Base-by-base conservation (phyloP, 2,329 filamentous ascomycete species). In the Verruconis gallopava region DNA sequence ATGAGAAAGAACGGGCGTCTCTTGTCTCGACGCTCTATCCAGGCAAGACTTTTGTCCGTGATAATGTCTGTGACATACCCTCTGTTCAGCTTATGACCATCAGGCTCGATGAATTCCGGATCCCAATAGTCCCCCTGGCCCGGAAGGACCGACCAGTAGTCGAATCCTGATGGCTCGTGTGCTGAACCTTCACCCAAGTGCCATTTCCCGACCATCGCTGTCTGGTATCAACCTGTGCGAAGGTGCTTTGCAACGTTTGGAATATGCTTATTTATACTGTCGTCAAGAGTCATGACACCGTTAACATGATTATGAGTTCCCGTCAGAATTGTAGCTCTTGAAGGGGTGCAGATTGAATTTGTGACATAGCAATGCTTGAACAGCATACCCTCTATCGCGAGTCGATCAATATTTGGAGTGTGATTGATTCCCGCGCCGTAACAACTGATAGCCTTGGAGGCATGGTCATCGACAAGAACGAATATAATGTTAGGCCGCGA, bases 391-490 rank as follows among this genome's bases (percentile, higher is more conserved):
- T 71, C 67, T 1, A 50, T 55, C 0, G 68, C 69, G 3, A 72
- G 48, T 0, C 68, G 60, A 48, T 72, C 68, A 15, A 73, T 55
- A 47, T 72, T 66, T 4, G 69, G 68, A 1, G 69, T 72, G 39
- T 60, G 43, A 49, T 72, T 72, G 50, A 73, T 71, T 3, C 63
- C 65, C 1, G 67, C 65, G 2, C 68, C 68, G 32, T 72, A 72
- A 45, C 57, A 59, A 14, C 56, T 61, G 37, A 70, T 71, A 13
- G 67, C 56, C 48, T 72, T 71, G 34, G 64, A 55, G 5, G 69
- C 69, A 56, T 72, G 68, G 53, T 72, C 69, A 52, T 72, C 68
- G 0, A 68, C 69, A 65, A 72, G 69, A 52, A 72, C 69, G 54
- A 72, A 72, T 42, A 72, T 45, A 43, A 68, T 65, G 45, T 66